Base-by-base conservation (phyloP, 768 basidiomycete species). In the Lactarius deliciosus region DNA sequence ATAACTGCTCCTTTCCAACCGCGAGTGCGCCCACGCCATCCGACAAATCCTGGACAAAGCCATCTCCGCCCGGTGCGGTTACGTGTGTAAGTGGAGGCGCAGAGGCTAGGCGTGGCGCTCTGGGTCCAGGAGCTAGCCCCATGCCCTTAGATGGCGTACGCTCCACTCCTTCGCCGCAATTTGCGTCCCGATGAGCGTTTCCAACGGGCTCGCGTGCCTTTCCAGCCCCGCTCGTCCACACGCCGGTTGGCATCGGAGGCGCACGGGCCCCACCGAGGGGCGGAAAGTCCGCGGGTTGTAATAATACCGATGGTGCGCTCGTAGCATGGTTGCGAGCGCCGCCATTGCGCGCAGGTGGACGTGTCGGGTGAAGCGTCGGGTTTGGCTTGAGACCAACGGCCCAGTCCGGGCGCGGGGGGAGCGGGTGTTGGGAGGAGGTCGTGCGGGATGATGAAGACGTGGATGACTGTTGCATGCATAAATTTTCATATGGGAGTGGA, bases 341-440 rank as follows among this genome's bases (percentile, higher is more conserved):
- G 65, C 85, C 85, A 72, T 86, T 83, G 11, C 86, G 81, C 28
- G 77, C 66, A 16, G 74, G 66, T 32, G 64, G 41, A 32, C 78
- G 78, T 1, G 82, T 77, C 36, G 82, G 56, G 69, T 89, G 84
- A 32, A 90, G 75, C 15, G 85, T 89, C 34, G 88, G 86, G 66
- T 91, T 88, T 0, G 91, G 85, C 74, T 89, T 91, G 40, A 94
- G 80, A 18, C 91, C 91, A 5, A 94, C 90, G 20, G 92, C 92
- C 92, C 93, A 94, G 74, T 94, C 92, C 47, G 92, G 92, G 64
- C 92, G 82, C 2, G 91, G 79, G 4, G 92, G 92, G 45, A 94
- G 81, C 16, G 92, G 92, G 64, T 87, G 86, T 69, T 77, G 92
- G 81, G 88, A 90, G 3, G 91, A 91, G 6, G 88, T 80, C 1